Evolutionary conservation across 169 alveolate species (phyloP).

Genomic region (Theileria sp.): DNA sequence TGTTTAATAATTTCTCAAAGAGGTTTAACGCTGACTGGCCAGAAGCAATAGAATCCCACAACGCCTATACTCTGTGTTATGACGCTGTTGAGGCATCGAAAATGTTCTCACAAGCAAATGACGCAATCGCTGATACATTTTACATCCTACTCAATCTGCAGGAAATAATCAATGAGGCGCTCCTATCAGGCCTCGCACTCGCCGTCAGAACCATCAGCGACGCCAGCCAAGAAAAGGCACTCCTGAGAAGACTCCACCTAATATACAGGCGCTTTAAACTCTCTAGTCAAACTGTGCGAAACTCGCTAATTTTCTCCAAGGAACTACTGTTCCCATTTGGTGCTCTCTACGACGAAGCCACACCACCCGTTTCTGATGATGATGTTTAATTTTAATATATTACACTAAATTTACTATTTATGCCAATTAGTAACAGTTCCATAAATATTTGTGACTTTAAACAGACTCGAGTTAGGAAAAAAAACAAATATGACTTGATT

Average conservation of each 20-base stretch:
- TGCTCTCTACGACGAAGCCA: slow-evolving; percentile 65
- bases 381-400: background rate
- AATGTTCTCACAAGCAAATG: slow-evolving; percentile 5
- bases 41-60: slow-evolving; percentile 37
- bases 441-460: background rate
- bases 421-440: background rate
- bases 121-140: slow-evolving; percentile 30
- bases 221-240: slow-evolving; percentile 55
- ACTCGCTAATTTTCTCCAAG: slow-evolving; percentile 43
- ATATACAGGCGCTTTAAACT: slow-evolving; percentile 28
- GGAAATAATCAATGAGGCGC: slow-evolving; percentile 49
- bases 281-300: slow-evolving; percentile 24
- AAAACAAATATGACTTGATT: background rate
- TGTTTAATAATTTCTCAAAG: slow-evolving; percentile 13
- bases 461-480: background rate
- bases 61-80: background rate
- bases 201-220: slow-evolving; percentile 54
- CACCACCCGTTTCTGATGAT: slow-evolving; percentile 65
- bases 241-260: slow-evolving; percentile 50
- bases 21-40: slow-evolving; percentile 49
- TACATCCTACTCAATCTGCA: slow-evolving; percentile 33
- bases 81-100: slow-evolving; percentile 25
- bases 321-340: slow-evolving; percentile 60
- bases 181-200: slow-evolving; percentile 48
- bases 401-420: background rate